Base-by-base conservation (phyloP, 202 grass and related monocot genomes). In the Brachypodium distachyon region DNA sequence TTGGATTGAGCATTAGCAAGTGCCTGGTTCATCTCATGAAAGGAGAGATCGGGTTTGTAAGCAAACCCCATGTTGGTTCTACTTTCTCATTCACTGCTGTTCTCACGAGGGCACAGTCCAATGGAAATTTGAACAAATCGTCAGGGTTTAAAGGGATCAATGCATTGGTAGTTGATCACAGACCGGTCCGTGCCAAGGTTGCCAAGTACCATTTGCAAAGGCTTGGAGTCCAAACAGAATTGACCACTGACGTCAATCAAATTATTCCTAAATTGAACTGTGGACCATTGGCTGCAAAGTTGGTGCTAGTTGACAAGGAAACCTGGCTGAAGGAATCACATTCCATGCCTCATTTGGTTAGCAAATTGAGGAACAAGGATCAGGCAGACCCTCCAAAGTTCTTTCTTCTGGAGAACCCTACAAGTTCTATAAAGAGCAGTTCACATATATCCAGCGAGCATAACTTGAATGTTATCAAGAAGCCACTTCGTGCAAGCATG, bases 1-100 rank as follows among this genome's bases (percentile, higher is more conserved):
- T 99, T 81, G 96, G 96, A 38, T 60, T 99, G 36, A 99, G 92
- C 83, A 99, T 99, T 44, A 96, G 96, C 80, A 99, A 96, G 80
- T 93, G 96, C 65, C 82, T 99, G 72, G 96, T 99, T 78, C 72
- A 88, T 46, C 88, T 99, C 41, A 99, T 99, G 96, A 96, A 91
- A 80, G 96, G 96, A 81, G 96, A 99, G 78, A 99, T 99, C 1
- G 87, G 92, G 57, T 99, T 91, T 87, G 85, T 84, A 63, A 99
- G 96, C 80, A 81, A 21, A 73, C 81, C 70, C n/a, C 6, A 74
- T 54, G 87, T 96, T 59, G 96, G 96, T 74, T 99, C 96, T 44
- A 99, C 96, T 73, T 99, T 99, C 76, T 89, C 92, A 61, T 99
- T 99, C 73, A 96, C 87, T 61, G 92, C 86, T 0, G 85, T 89